A percentile compares a stretch with the other conserved stretches of the same genome.
Evolutionary conservation across 2,329 filamentous ascomycete genomes (phyloP).

Genomic region (Pleurostoma richardsiae): DNA sequence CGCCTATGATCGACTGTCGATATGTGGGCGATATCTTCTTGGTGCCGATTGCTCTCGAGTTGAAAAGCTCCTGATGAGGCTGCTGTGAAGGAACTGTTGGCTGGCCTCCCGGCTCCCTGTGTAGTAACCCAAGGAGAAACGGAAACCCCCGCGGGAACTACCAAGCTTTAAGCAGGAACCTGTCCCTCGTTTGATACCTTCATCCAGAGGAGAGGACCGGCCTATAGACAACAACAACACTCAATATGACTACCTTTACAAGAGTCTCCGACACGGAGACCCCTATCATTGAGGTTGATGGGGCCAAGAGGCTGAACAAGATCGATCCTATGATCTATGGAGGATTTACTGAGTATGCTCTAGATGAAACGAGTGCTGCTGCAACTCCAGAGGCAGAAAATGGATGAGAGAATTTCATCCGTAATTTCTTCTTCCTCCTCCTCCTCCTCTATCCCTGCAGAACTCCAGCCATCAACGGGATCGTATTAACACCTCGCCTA

Average conservation of each 20-base stretch:
- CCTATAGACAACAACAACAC: background rate
- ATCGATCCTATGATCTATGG: constrained; percentile 80
- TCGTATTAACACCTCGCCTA: constrained; percentile 21
- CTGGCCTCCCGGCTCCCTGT: no score
- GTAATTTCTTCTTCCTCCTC: background rate
- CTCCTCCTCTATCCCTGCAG: background rate
- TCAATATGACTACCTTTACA: constrained; percentile 67
- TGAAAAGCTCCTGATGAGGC: no score
- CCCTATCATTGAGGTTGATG: constrained; percentile 62
- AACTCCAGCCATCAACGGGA: background rate
- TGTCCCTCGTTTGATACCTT: no score
- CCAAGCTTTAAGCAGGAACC: no score
- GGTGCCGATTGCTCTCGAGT: no score
- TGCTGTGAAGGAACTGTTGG: no score
- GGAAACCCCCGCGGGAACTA: no score
- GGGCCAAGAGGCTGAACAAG: constrained; percentile 60
- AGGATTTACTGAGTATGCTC: constrained; percentile 72
- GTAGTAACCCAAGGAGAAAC: no score
- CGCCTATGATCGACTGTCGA: no score
- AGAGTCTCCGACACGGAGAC: constrained; percentile 55
- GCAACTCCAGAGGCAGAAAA: background rate
- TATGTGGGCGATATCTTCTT: no score
- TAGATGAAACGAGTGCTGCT: constrained; percentile 2
- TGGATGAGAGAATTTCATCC: background rate
- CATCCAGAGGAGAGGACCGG: no score